These are phyloP conservation scores for Haplosporangium gracile DNA, from an alignment of 192 early-diverging fungal species.

Conservation along the genomic window DNA sequence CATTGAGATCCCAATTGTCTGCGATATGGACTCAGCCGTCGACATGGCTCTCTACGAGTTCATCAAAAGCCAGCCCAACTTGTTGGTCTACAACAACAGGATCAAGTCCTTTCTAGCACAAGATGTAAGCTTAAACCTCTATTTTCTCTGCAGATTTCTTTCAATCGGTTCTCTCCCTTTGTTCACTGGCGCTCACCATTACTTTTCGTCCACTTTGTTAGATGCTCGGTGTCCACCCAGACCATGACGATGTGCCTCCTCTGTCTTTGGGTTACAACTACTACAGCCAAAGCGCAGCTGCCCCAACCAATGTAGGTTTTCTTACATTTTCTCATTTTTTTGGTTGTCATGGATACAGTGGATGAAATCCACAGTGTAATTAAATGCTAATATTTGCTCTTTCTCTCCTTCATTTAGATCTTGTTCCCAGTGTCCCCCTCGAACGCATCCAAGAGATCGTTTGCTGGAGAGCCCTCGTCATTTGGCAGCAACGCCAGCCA, in stretches of 20 bases:
- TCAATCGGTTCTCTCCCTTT: not conserved
- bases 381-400: not conserved
- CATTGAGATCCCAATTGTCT: constrained; percentile 55
- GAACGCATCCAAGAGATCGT: constrained; percentile 16
- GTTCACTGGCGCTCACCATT: not conserved
- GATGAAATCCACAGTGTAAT: not conserved
- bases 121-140: constrained; percentile 27
- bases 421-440: constrained; percentile 14
- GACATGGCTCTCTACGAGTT: constrained; percentile 48
- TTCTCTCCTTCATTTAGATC: not conserved
- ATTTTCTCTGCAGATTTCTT: too few species aligned
- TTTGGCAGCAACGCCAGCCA: not conserved
- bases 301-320: constrained; percentile 26
- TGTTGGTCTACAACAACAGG: constrained; percentile 52
- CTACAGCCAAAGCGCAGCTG: not conserved
- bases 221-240: constrained; percentile 46
- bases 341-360: not conserved
- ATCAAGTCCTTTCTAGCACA: constrained; percentile 54
- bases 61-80: constrained; percentile 51
- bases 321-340: not conserved
- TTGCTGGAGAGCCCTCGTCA: constrained; percentile 6
- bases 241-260: constrained; percentile 18
- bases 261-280: not conserved
- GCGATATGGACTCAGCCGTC: constrained; percentile 37
- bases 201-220: not conserved